These are phyloP conservation scores for Neoscytalidium dimidiatum DNA, from an alignment of 2,329 filamentous ascomycete species.

Conservation along the genomic window DNA sequence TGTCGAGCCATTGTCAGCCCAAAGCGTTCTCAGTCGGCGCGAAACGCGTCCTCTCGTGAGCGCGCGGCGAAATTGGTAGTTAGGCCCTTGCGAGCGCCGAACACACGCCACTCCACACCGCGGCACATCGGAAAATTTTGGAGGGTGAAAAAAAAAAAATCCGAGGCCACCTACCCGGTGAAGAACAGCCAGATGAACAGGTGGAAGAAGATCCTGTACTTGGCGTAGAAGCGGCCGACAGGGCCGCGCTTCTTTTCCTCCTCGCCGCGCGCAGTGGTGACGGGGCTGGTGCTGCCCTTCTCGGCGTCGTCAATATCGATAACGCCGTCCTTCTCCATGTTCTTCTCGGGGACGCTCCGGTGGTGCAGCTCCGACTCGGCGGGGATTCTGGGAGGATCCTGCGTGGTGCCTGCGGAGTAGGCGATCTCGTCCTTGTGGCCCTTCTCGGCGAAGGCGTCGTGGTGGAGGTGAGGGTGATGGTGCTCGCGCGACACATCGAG, in stretches of 20 bases:
- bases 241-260: conserved; percentile 34
- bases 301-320: conserved; percentile 39
- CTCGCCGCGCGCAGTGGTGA: conserved; percentile 24
- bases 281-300: conserved; percentile 43
- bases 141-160: not conserved
- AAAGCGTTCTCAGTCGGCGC: not conserved
- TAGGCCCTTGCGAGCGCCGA: not conserved
- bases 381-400: conserved; percentile 33
- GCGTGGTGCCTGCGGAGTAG: conserved; percentile 40
- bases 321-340: conserved; percentile 37
- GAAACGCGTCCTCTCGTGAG: conserved; percentile 8
- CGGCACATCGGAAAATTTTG: conserved; percentile 15
- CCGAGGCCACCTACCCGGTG: conserved; percentile 51
- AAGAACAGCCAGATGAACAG: conserved; percentile 51
- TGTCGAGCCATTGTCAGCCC: conserved; percentile 23
- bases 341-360: conserved; percentile 39
- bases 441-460: conserved; percentile 34
- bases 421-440: conserved; percentile 27
- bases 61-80: conserved; percentile 7
- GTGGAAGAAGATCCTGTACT: conserved; percentile 45
- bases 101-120: conserved; percentile 13
- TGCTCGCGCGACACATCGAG: conserved; percentile 41
- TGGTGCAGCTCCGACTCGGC: conserved; percentile 34
- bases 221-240: conserved; percentile 46
- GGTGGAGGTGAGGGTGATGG: conserved; percentile 41